phyloP scores from a whole-genome alignment of 169 alveolate genomes.

The Plasmodium gonderi region DNA sequence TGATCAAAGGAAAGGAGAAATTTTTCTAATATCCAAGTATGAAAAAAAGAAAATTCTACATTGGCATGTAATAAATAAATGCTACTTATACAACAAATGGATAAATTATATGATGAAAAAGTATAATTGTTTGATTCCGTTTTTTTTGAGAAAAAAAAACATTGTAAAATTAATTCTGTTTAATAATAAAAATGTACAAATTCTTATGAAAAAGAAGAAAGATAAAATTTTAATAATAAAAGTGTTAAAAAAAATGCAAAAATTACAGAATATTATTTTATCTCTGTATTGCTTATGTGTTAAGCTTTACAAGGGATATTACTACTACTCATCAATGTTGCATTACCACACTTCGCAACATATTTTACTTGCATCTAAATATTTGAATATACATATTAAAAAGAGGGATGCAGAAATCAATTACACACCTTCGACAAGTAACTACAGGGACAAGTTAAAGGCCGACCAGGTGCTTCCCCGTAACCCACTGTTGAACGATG shows the following conservation, averaged over 20 bases:
- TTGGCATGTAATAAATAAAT: constrained; percentile 35
- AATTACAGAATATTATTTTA: constrained; percentile 20
- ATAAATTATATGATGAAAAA: constrained; percentile 23
- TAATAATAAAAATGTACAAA: constrained; percentile 36
- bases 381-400: constrained; percentile 45
- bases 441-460: neutral
- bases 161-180: constrained; percentile 52
- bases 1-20: neutral
- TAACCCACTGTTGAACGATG: too few relatives aligned
- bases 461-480: neutral
- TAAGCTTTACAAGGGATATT: constrained; percentile 47
- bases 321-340: constrained; percentile 55
- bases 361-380: constrained; percentile 49
- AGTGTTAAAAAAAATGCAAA: constrained; percentile 19
- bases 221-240: constrained; percentile 12
- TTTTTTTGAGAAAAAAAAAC: constrained; percentile 26
- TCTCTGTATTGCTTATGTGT: constrained; percentile 27
- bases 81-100: constrained; percentile 67
- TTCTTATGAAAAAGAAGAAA: constrained; percentile 36
- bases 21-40: neutral
- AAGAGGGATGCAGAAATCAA: neutral
- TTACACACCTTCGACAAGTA: neutral
- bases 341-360: constrained; percentile 55
- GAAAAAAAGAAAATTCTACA: constrained; percentile 4
- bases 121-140: constrained; percentile 19